Percentiles rank a stretch among this genome's conserved stretches.
These are phyloP conservation scores for Ensete ventricosum DNA, from an alignment of 176 grass and related monocot genomes.

Conservation along the genomic window DNA sequence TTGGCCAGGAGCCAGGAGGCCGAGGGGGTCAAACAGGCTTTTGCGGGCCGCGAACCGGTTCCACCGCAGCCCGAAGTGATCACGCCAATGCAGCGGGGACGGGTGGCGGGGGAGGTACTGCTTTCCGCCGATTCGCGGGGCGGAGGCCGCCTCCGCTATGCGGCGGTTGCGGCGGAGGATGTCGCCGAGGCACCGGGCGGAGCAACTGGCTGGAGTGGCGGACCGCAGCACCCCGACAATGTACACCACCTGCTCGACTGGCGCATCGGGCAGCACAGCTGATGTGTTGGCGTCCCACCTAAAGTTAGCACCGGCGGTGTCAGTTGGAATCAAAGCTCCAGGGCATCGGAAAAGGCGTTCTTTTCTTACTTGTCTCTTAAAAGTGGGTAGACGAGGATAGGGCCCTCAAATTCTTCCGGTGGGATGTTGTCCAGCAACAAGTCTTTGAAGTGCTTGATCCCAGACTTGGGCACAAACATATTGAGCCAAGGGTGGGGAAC, in stretches of 20 bases:
- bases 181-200: conserved; percentile 28
- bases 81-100: conserved; percentile 43
- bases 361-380: conserved; percentile 77
- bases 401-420: conserved; percentile 58
- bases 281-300: conserved; percentile 81
- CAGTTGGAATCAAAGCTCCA: not conserved
- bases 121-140: conserved; percentile 43
- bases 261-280: conserved; percentile 35
- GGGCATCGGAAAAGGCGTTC: no score
- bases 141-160: conserved; percentile 32
- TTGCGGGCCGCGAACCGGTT: conserved; percentile 43
- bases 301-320: conserved; percentile 11
- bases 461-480: conserved; percentile 85
- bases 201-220: conserved; percentile 44
- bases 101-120: conserved; percentile 61
- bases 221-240: conserved; percentile 61
- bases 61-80: conserved; percentile 53
- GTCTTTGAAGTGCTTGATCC: conserved; percentile 51
- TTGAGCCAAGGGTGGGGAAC: conserved; percentile 96
- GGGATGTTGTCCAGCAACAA: conserved; percentile 62
- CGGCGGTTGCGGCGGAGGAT: conserved; percentile 49
- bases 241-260: conserved; percentile 42
- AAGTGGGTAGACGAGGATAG: conserved; percentile 91
- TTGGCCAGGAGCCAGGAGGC: conserved; percentile 61
- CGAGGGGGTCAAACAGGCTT: conserved; percentile 39